Conservation (phyloP, 2,329 filamentous ascomycete species). For the Talaromyces sp. region DNA sequence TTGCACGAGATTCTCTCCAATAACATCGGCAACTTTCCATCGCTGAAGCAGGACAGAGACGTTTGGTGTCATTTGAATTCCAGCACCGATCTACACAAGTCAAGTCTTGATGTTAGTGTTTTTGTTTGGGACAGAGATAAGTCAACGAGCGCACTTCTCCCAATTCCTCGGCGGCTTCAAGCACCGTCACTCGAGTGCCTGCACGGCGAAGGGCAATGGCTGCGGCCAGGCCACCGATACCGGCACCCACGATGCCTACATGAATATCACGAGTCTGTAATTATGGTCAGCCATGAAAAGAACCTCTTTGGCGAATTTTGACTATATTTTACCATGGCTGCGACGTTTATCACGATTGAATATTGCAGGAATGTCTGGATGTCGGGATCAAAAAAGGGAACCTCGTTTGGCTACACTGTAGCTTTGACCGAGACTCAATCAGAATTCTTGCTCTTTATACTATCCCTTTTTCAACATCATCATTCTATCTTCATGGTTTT, state of each 20-base stretch:
- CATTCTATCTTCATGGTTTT: neutral
- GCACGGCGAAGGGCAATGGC: conserved; percentile 37
- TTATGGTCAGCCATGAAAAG: neutral
- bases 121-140: neutral
- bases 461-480: neutral
- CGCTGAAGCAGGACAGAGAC: conserved; percentile 33
- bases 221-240: conserved; percentile 39
- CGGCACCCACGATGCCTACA: conserved; percentile 31
- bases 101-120: neutral
- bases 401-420: neutral
- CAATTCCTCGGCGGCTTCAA: conserved; percentile 37
- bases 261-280: conserved; percentile 6
- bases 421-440: neutral
- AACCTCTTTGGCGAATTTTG: neutral
- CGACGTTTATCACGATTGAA: neutral
- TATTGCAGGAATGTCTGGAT: neutral
- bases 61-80: conserved; percentile 38
- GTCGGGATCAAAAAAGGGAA: neutral
- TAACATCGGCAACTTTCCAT: conserved; percentile 35
- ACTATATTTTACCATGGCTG: neutral
- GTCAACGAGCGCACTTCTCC: conserved; percentile 28
- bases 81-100: conserved; percentile 24
- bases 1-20: conserved; percentile 36
- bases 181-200: conserved; percentile 35
- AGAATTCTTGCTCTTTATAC: neutral